A percentile compares a stretch with the other conserved stretches of the same genome.
These are phyloP conservation scores for Phytophthora idaei DNA, from an alignment of 352 stramenopile genomes.

Conservation along the genomic window DNA sequence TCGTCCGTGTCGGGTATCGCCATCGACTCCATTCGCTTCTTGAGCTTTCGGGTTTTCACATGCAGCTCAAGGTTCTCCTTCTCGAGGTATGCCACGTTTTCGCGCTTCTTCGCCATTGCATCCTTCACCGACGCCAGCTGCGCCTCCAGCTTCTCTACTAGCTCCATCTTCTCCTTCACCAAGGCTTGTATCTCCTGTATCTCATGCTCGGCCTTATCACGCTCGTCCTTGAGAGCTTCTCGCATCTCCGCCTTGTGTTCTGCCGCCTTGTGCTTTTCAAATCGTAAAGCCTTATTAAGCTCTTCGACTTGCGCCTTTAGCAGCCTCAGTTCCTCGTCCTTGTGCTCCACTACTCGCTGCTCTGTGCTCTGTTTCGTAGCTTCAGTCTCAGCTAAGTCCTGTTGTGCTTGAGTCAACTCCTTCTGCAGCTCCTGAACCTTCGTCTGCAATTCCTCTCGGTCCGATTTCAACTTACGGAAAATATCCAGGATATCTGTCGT, in stretches of 20 bases:
- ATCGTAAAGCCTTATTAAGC: slow-evolving; percentile 39
- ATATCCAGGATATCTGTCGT: slow-evolving; percentile 72
- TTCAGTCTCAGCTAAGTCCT: slow-evolving; percentile 14
- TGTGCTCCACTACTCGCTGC: slow-evolving; percentile 32
- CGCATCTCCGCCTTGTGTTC: slow-evolving; percentile 42
- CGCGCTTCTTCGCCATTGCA: slow-evolving; percentile 33
- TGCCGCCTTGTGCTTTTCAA: slow-evolving; percentile 39
- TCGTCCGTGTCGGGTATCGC: slow-evolving; percentile 21
- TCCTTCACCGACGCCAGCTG: slow-evolving; percentile 41
- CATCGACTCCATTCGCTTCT: slow-evolving; percentile 48
- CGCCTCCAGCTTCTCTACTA: slow-evolving; percentile 46
- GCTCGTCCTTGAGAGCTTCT: slow-evolving; percentile 40
- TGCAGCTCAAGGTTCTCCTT: slow-evolving; percentile 74
- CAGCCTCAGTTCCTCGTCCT: slow-evolving; percentile 49
- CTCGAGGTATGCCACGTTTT: slow-evolving; percentile 62
- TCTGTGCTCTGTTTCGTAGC: slow-evolving; percentile 28
- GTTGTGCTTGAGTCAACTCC: slow-evolving; percentile 35
- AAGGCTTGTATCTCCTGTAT: slow-evolving; percentile 55
- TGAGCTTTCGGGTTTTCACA: slow-evolving; percentile 62
- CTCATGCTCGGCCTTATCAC: slow-evolving; percentile 58
- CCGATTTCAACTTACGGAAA: slow-evolving; percentile 71
- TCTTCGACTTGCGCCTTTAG: slow-evolving; percentile 51
- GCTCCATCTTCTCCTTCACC: slow-evolving; percentile 53
- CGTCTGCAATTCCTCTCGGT: slow-evolving; percentile 53
- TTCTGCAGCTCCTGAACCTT: slow-evolving; percentile 48